phyloP scores from a whole-genome alignment of 2,329 filamentous ascomycete species.

The Acarospora socialis region DNA sequence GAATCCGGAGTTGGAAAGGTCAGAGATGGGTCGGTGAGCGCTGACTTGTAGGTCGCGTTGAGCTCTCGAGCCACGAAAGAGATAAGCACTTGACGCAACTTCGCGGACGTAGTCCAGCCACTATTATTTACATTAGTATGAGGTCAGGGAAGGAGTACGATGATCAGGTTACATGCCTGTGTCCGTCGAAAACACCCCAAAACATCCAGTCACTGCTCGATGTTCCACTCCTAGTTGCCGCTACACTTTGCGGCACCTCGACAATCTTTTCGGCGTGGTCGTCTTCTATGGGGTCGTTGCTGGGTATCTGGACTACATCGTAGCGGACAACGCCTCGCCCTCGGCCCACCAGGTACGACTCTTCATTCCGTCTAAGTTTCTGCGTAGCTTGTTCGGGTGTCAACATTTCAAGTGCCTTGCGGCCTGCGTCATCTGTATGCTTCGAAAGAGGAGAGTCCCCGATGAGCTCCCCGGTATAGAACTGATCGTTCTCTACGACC shows the following conservation, averaged over 20 bases:
- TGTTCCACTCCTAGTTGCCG: conserved; percentile 39
- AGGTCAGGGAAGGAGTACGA: not conserved
- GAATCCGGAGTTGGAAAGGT: conserved; percentile 60
- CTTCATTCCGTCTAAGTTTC: conserved; percentile 76
- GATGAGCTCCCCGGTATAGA: conserved; percentile 75
- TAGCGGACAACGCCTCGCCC: conserved; percentile 89
- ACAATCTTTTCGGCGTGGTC: conserved; percentile 98
- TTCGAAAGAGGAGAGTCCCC: conserved; percentile 81
- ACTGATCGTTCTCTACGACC: conserved; percentile 76
- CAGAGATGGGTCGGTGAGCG: conserved; percentile 41
- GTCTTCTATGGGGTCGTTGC: conserved; percentile 96
- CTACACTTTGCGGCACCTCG: conserved; percentile 55
- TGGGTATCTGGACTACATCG: conserved; percentile 84
- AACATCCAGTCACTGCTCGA: conserved; percentile 91
- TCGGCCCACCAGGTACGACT: conserved; percentile 79
- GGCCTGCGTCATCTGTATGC: conserved; percentile 67
- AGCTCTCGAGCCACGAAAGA: conserved; percentile 85
- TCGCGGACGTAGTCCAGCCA: conserved; percentile 96
- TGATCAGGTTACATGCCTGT: conserved; percentile 55
- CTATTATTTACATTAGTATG: too few relatives aligned
- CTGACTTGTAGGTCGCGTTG: conserved; percentile 77
- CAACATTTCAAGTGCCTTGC: conserved; percentile 87
- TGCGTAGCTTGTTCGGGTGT: conserved; percentile 85
- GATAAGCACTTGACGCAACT: conserved; percentile 82
- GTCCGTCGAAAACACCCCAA: conserved; percentile 97